These are phyloP conservation scores for Adansonia madagascariensis DNA, from an alignment of 441 rosid genomes.

Conservation along the genomic window DNA sequence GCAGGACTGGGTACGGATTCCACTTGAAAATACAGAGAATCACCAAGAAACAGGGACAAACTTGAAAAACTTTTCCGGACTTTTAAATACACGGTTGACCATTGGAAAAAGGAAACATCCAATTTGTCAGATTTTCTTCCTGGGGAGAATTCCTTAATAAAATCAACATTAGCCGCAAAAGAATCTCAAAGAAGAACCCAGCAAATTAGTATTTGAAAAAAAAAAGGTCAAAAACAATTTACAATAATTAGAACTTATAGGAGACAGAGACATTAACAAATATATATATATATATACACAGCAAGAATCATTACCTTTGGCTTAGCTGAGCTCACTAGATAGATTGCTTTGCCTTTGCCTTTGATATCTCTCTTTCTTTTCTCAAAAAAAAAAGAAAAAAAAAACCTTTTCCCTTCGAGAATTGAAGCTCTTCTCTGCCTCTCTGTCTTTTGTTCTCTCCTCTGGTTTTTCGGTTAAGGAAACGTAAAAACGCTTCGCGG, in stretches of 20 bases:
- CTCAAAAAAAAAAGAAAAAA: not conserved
- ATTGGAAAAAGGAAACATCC: not conserved
- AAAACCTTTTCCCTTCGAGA: not conserved
- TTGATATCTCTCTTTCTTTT: not conserved
- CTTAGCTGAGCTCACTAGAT: slow-evolving; percentile 7
- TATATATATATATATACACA: too few relatives aligned
- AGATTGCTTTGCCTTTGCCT: not conserved
- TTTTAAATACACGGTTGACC: not conserved
- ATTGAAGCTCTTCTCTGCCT: not conserved
- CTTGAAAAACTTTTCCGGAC: not conserved
- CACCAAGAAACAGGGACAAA: slow-evolving; percentile 5
- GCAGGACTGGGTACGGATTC: not conserved
- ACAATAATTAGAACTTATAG: not conserved
- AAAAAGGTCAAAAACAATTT: not conserved
- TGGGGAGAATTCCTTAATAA: not conserved
- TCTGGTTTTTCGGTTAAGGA: slow-evolving; percentile 1
- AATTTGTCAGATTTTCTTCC: not conserved
- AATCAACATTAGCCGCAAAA: not conserved
- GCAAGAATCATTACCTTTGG: slow-evolving; percentile 32
- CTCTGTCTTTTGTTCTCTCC: not conserved
- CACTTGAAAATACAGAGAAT: slow-evolving; percentile 8
- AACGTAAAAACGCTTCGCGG: not conserved
- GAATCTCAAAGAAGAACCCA: not conserved
- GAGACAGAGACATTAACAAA: not conserved
- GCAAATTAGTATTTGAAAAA: not conserved